Conservation (phyloP, 2,329 filamentous ascomycete species). For the Pseudocercospora musae region DNA sequence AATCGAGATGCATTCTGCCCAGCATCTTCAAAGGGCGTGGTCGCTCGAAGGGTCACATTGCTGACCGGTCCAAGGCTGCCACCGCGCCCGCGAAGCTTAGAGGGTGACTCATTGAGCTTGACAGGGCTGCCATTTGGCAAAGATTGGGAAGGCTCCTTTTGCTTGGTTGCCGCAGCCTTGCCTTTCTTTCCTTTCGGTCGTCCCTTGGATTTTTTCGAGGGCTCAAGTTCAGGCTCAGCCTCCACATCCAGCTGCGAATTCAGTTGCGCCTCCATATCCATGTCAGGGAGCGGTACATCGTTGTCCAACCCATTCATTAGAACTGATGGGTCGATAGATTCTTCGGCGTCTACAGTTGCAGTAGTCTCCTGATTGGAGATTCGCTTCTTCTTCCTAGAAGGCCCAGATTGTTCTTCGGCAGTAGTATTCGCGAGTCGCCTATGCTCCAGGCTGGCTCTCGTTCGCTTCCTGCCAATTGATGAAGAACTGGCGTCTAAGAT, state of each 20-base stretch:
- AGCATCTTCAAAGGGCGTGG: slow-evolving; percentile 45
- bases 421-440: slow-evolving; percentile 7
- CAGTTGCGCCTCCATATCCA: slow-evolving; percentile 16
- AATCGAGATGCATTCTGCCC: slow-evolving; percentile 66
- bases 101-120: slow-evolving; percentile 21
- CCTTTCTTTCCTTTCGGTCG: slow-evolving; percentile 18
- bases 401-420: slow-evolving; percentile 9
- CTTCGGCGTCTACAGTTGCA: slow-evolving; percentile 12
- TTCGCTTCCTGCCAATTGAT: slow-evolving; percentile 18
- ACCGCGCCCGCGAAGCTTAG: slow-evolving; percentile 19
- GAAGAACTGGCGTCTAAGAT: background rate
- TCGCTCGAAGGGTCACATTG: slow-evolving; percentile 37
- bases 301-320: slow-evolving; percentile 15
- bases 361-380: slow-evolving; percentile 13
- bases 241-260: slow-evolving; percentile 16
- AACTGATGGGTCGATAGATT: slow-evolving; percentile 14
- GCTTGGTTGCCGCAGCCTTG: slow-evolving; percentile 14
- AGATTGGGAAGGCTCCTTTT: background rate
- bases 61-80: slow-evolving; percentile 33
- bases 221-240: slow-evolving; percentile 6
- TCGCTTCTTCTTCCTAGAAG: slow-evolving; percentile 18
- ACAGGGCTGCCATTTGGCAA: slow-evolving; percentile 23
- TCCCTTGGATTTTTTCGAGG: slow-evolving; percentile 14
- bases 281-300: slow-evolving; percentile 7
- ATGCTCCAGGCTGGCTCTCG: slow-evolving; percentile 17